Evolutionary conservation across 2,329 filamentous ascomycete genomes (phyloP), one percentile per base, ranked within the genome.

Genomic region (Sporothrix sp.): DNA sequence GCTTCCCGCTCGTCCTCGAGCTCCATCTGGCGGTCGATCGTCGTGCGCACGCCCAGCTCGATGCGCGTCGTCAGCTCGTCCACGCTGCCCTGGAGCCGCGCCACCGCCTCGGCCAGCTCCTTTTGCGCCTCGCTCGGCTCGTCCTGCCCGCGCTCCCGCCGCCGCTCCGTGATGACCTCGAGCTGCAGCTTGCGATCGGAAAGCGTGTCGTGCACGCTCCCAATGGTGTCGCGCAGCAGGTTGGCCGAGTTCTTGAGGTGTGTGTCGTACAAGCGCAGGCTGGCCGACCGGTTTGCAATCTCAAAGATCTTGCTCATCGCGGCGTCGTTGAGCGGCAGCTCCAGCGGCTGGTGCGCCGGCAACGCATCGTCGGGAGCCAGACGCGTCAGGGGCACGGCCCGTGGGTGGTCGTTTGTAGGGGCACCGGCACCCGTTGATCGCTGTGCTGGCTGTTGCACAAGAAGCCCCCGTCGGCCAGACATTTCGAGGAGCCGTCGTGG

Each of bases 331-430:
- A 79, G 69, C 6, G 72, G 68, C 51, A 66, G 72, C 9, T 65
- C 60, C 7, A 71, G 74, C 3, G 71, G 65, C 51, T 79, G 66
- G 63, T 79, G 78, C 2, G 66, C 63, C 2, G 75, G 75, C n/a
- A 78, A 61, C 13, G 65, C 59, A 14, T 65, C 59, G 20, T 63
- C 55, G 5, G 60, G 49, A 3, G 53, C 54, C 5, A 43, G 56
- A 32, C 21, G 60, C 48, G 36, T 54, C 47, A 35, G 54, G 30
- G 48, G 52, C 23, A 28, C 25, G 16, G 47, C 6, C 9, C 43
- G 25, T 28, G 10, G 25, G 25, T n/a, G n/a, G n/a, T n/a, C 28
- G 7, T 44, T 44, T n/a, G 27, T 18, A 16, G 30, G 33, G 1
- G 43, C 25, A 5, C 10, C 25, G 25, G 11, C 32, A 30, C 25